These are phyloP conservation scores for Hamamelis virginiana DNA, from an alignment of 164 flowering plant species.

Conservation along the genomic window DNA sequence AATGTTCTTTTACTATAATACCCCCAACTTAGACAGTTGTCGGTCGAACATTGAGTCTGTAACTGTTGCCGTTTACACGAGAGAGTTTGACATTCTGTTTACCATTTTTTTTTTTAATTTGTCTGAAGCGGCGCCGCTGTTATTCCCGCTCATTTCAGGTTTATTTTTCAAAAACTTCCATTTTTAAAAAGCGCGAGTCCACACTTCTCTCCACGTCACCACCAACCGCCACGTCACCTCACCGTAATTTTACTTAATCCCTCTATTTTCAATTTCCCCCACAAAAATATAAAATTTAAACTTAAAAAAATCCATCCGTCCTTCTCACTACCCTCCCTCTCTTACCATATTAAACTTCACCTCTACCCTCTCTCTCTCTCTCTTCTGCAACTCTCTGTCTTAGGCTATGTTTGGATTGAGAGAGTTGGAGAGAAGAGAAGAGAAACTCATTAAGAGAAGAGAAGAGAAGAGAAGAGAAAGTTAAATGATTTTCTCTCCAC, in stretches of 20 bases:
- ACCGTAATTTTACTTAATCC: conserved; percentile 1
- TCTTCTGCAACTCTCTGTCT: conserved; percentile 42
- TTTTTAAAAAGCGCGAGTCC: too few species aligned
- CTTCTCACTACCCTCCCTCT: conserved; percentile 3
- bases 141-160: conserved; percentile 16
- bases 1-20: too few species aligned
- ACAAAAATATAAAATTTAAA: not conserved
- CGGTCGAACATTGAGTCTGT: too few species aligned
- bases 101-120: not conserved
- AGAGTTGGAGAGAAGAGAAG: too few species aligned
- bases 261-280: conserved; percentile 5
- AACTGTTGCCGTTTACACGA: too few species aligned
- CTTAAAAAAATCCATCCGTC: conserved; percentile 1
- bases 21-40: too few species aligned
- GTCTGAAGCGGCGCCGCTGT: conserved; percentile 6
- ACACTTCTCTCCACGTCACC: not conserved
- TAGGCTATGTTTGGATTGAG: too few species aligned
- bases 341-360: conserved; percentile 5
- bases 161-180: too few species aligned
- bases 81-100: too few species aligned
- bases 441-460: too few species aligned
- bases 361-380: conserved; percentile 16
- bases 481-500: too few species aligned
- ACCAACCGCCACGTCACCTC: not conserved
- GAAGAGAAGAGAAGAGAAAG: too few species aligned